Conservation (phyloP, 768 basidiomycete genomes). For the Chalciporus chontae region DNA sequence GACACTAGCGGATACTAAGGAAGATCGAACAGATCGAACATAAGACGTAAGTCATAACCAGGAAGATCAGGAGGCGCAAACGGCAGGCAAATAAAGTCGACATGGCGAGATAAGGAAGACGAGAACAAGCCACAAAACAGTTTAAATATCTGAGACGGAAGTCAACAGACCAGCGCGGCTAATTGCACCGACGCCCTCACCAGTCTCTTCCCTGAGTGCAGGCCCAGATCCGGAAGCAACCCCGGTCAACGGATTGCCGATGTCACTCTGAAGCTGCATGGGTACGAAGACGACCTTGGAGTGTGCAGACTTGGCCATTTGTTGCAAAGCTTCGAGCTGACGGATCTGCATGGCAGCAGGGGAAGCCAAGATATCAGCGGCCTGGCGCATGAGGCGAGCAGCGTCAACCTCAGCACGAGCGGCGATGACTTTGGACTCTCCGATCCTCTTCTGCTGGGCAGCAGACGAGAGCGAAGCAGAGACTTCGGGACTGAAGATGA, state of each 20-base stretch:
- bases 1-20: neutral
- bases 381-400: conserved; percentile 93
- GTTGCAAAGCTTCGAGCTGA: conserved; percentile 92
- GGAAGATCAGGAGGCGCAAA: neutral
- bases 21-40: neutral
- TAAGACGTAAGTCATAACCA: neutral
- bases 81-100: too few species aligned
- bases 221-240: conserved; percentile 21
- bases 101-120: neutral
- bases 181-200: conserved; percentile 23
- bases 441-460: conserved; percentile 95
- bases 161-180: conserved; percentile 26
- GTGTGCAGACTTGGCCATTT: conserved; percentile 87
- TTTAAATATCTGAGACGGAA: conserved; percentile 23
- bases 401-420: conserved; percentile 95
- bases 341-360: conserved; percentile 98
- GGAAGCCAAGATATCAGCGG: conserved; percentile 90
- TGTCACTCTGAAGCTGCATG: conserved; percentile 82
- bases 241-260: conserved; percentile 45
- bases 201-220: conserved; percentile 19
- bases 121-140: neutral
- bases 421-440: conserved; percentile 95
- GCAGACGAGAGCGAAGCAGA: conserved; percentile 90
- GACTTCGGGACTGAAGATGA: conserved; percentile 89
- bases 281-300: conserved; percentile 95